Evolutionary conservation across 805 yeast genomes (phyloP).

Genomic region (Yarrowia sp.): DNA sequence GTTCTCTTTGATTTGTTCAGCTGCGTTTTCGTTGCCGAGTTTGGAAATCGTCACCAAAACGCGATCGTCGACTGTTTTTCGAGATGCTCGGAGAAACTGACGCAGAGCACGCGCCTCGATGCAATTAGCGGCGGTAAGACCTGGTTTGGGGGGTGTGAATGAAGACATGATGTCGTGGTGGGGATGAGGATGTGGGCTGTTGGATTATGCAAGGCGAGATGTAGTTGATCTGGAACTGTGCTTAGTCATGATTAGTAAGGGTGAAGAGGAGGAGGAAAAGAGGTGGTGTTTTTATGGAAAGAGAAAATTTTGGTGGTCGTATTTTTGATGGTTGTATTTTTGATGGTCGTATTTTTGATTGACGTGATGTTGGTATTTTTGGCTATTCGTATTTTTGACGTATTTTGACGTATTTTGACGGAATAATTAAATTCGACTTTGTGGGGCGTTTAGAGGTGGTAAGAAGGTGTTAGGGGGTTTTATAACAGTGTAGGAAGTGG

Average conservation of each 20-base stretch:
- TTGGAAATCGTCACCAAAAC: conserved; percentile 20
- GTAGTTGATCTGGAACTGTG: neutral
- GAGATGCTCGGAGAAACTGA: conserved; percentile 19
- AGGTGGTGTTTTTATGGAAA: too few species aligned
- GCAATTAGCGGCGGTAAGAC: conserved; percentile 7
- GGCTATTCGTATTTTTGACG: too few species aligned
- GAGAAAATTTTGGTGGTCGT: too few species aligned
- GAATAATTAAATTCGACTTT: too few species aligned
- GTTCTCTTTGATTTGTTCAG: conserved; percentile 8
- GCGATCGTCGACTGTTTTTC: conserved; percentile 18
- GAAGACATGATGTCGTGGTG: neutral
- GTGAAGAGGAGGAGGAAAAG: neutral
- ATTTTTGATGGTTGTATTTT: too few species aligned
- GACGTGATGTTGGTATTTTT: too few species aligned
- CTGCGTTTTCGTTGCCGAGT: conserved; percentile 12
- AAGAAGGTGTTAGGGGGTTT: too few species aligned
- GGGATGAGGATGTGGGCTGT: neutral
- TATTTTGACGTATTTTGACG: too few species aligned
- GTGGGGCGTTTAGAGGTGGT: too few species aligned
- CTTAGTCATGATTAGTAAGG: neutral
- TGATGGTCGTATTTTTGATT: too few species aligned
- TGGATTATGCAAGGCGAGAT: conserved; percentile 3
- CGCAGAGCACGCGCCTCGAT: conserved; percentile 21
- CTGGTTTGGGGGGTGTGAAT: conserved; percentile 13
- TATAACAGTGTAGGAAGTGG: too few species aligned